Percentiles rank a stretch among this genome's conserved stretches.
Conservation (phyloP, 768 basidiomycete species). For the Russula olivacea region DNA sequence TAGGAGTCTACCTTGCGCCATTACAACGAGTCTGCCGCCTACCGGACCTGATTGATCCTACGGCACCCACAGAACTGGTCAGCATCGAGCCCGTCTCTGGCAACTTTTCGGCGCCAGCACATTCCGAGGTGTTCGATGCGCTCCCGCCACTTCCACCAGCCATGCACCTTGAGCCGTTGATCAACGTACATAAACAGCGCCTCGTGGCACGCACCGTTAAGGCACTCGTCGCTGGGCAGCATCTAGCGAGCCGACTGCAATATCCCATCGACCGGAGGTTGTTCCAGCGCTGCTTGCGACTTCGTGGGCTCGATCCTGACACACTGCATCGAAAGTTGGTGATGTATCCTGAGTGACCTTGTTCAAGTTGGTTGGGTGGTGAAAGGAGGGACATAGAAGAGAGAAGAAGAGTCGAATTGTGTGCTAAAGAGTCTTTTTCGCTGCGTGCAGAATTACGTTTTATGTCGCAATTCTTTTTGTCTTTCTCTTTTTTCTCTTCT, state of each 20-base stretch:
- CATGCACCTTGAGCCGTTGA: slow-evolving; percentile 80
- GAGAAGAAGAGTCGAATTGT: background rate
- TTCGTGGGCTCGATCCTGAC: slow-evolving; percentile 57
- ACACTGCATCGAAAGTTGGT: slow-evolving; percentile 45
- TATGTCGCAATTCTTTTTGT: slow-evolving; percentile 13
- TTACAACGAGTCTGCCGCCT: slow-evolving; percentile 57
- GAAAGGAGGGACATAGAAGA: background rate
- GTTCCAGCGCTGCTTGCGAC: slow-evolving; percentile 66
- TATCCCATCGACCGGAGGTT: slow-evolving; percentile 68
- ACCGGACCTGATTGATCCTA: slow-evolving; percentile 80
- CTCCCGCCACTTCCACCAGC: slow-evolving; percentile 64
- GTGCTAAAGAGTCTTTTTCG: slow-evolving; percentile 1
- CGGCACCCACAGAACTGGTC: slow-evolving; percentile 64
- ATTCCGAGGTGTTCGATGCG: slow-evolving; percentile 73
- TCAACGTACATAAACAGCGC: slow-evolving; percentile 87
- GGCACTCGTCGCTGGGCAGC: slow-evolving; percentile 73
- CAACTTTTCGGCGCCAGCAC: slow-evolving; percentile 61
- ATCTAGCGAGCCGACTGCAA: slow-evolving; percentile 67
- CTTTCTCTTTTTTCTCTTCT: background rate
- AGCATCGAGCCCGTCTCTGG: slow-evolving; percentile 56
- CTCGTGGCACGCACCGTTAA: slow-evolving; percentile 77
- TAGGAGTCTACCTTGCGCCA: slow-evolving; percentile 74
- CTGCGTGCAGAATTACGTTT: background rate
- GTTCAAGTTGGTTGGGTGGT: too few relatives aligned
- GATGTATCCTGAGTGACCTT: slow-evolving; percentile 31